Evolutionary conservation across 306 rosid genomes (phyloP).

Genomic region (Cicer yamashitae): DNA sequence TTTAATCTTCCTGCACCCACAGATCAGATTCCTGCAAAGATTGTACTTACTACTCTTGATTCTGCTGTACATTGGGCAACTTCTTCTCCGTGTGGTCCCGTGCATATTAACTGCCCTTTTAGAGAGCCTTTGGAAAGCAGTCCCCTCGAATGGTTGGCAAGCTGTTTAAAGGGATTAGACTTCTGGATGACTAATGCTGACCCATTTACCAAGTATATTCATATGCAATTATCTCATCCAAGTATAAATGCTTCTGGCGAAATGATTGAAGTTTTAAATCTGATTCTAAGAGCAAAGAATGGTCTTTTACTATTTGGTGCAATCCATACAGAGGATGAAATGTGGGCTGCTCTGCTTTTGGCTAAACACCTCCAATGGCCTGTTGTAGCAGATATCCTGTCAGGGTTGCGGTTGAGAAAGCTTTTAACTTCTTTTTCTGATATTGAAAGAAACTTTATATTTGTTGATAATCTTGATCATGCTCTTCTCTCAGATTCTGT

Average conservation of each 20-base stretch:
- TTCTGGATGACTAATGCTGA: slow-evolving; percentile 74
- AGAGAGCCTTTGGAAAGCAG: slow-evolving; percentile 90
- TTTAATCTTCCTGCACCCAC: slow-evolving; percentile 86
- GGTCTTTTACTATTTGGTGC: slow-evolving; percentile 83
- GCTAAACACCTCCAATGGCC: slow-evolving; percentile 94
- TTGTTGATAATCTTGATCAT: slow-evolving; percentile 93
- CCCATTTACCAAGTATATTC: slow-evolving; percentile 87
- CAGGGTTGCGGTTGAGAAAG: slow-evolving; percentile 89
- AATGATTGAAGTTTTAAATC: slow-evolving; percentile 63
- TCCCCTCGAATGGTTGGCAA: slow-evolving; percentile 69
- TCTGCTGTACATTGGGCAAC: slow-evolving; percentile 89
- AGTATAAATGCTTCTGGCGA: slow-evolving; percentile 50
- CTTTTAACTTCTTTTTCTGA: slow-evolving; percentile 66
- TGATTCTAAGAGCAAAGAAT: slow-evolving; percentile 57
- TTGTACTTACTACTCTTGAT: slow-evolving; percentile 92
- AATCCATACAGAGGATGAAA: slow-evolving; percentile 87
- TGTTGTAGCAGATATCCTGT: slow-evolving; percentile 85
- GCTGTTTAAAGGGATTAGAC: slow-evolving; percentile 78
- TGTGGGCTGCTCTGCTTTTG: slow-evolving; percentile 90
- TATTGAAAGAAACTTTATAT: slow-evolving; percentile 61
- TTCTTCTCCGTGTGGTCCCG: slow-evolving; percentile 85
- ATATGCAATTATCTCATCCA: slow-evolving; percentile 49
- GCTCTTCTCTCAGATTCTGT: slow-evolving; percentile 77
- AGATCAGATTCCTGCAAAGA: slow-evolving; percentile 76
- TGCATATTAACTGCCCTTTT: slow-evolving; percentile 88